Evolutionary conservation across 2,329 filamentous ascomycete genomes (phyloP).

Genomic region (Botrytis fragariae): DNA sequence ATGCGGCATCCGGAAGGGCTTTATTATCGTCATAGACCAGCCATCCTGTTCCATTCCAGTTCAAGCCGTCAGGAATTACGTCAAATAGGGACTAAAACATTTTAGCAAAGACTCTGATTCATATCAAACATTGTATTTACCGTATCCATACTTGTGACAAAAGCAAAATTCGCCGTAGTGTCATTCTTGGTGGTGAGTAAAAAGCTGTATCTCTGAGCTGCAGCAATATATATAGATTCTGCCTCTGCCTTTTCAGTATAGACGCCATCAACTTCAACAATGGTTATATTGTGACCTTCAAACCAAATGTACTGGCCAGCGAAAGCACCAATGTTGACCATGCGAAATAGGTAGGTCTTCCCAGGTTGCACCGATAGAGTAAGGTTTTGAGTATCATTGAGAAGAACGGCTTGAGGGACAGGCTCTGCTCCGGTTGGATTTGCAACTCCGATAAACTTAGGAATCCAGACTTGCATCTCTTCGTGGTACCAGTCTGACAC

Average conservation of each 20-base stretch:
- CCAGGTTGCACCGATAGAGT: conserved; percentile 59
- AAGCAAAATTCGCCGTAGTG: conserved; percentile 61
- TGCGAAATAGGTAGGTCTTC: conserved; percentile 70
- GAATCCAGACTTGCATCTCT: conserved; percentile 47
- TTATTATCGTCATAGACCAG: conserved; percentile 54
- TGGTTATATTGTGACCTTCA: conserved; percentile 63
- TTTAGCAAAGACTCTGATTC: conserved; percentile 27
- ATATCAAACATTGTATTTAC: conserved; percentile 25
- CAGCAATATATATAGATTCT: conserved; percentile 62
- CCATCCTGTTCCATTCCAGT: conserved; percentile 68
- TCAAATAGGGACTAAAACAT: conserved; percentile 59
- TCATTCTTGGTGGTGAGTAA: conserved; percentile 62
- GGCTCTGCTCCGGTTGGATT: conserved; percentile 55
- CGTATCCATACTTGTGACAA: conserved; percentile 67
- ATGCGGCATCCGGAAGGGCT: conserved; percentile 49
- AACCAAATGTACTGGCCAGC: conserved; percentile 65
- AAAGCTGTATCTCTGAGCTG: conserved; percentile 65
- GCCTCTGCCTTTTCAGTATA: conserved; percentile 59
- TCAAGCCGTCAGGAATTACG: conserved; percentile 60
- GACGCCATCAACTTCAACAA: conserved; percentile 72
- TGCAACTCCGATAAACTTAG: conserved; percentile 45
- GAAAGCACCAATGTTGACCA: conserved; percentile 74
- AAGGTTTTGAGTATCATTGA: conserved; percentile 67
- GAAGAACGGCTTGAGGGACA: conserved; percentile 64
- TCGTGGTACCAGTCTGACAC: conserved; percentile 61